Base-by-base conservation (phyloP, 805 yeast species). In the Candida succiphila region DNA sequence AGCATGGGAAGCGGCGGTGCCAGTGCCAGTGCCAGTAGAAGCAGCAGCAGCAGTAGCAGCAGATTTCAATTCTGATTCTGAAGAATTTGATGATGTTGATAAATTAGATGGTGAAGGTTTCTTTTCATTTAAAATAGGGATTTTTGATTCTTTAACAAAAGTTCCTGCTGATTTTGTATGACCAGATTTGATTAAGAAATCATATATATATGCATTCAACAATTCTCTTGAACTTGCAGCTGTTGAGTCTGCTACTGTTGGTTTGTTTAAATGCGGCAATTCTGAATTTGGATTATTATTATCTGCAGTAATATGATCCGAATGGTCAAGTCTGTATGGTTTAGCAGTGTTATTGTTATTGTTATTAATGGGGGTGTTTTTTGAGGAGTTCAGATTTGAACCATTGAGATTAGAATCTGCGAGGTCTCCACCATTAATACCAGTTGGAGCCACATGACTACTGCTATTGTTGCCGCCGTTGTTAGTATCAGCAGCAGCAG, bases 131-230 rank as follows among this genome's bases (percentile, higher is more conserved):
- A 52, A 52, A 37, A 63, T 48, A 19, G 77, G 77, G 7, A 84
- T 65, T 33, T 79, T 85, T 1, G 94, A 87, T 54, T 87, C 96
- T 41, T 68, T 70, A 46, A 71, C 73, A 51, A 87, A 86, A 17
- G 74, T 70, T 33, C 67, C 64, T 1, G 95, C 96, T 4, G 94
- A 77, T 31, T 73, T 74, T 10, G 72, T 68, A 31, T 84, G 64
- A 20, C 83, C 71, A 34, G 82, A 75, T 55, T 87, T 87, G 46
- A 82, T 49, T 40, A 87, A 61, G 47, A 85, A 88, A 56, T 87
- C 96, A 51, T 86, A 84, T 25, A 87, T 78, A 54, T 86, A 87
- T 6, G 89, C 87, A 52, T 87, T 83, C 40, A 87, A 60, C 21
- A 78, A 54, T 49, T 76, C 78, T 44, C 72, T 69, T 6, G 78